A percentile compares a stretch with the other conserved stretches of the same genome.
Evolutionary conservation across 1,284 basidiomycete genomes (phyloP).

Genomic region (Irpex sp.): DNA sequence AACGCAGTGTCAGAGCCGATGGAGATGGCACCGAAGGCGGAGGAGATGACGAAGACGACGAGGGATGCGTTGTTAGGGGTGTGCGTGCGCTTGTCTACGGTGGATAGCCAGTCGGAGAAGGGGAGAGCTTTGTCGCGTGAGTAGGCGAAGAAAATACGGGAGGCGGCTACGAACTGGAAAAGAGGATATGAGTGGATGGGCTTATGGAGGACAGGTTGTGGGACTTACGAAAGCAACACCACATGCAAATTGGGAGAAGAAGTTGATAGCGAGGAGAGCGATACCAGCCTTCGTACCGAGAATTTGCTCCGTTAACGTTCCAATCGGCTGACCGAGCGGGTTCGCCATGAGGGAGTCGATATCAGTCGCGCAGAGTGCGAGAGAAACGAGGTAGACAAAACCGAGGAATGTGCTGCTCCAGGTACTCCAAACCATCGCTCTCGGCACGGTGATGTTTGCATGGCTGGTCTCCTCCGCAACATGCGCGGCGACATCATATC

Average conservation of each 20-base stretch:
- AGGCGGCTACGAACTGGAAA: slow-evolving; percentile 13
- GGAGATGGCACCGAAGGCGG: slow-evolving; percentile 14
- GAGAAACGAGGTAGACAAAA: slow-evolving; percentile 14
- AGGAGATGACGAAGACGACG: slow-evolving; percentile 14
- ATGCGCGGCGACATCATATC: slow-evolving; percentile 15
- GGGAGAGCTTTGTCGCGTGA: slow-evolving; percentile 18
- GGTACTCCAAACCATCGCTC: slow-evolving; percentile 17
- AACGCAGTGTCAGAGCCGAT: slow-evolving; percentile 17
- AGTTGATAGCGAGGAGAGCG: slow-evolving; percentile 17
- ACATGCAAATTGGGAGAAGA: slow-evolving; percentile 15
- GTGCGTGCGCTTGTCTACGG: slow-evolving; percentile 13
- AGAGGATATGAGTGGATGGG: not conserved
- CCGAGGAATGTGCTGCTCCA: slow-evolving; percentile 13
- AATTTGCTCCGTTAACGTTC: slow-evolving; percentile 14
- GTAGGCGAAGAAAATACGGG: slow-evolving; percentile 18
- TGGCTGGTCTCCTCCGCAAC: slow-evolving; percentile 17
- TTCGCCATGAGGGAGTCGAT: slow-evolving; percentile 17
- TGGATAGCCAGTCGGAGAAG: slow-evolving; percentile 14
- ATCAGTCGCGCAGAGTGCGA: slow-evolving; percentile 16
- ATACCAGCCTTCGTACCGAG: slow-evolving; percentile 14
- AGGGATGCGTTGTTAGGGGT: slow-evolving; percentile 18
- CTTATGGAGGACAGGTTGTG: not conserved
- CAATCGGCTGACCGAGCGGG: slow-evolving; percentile 18
- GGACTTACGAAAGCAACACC: slow-evolving; percentile 16
- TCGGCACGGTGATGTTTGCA: slow-evolving; percentile 14